Conservation (phyloP, 305 asterid genomes). For the Solanum chacoense region DNA sequence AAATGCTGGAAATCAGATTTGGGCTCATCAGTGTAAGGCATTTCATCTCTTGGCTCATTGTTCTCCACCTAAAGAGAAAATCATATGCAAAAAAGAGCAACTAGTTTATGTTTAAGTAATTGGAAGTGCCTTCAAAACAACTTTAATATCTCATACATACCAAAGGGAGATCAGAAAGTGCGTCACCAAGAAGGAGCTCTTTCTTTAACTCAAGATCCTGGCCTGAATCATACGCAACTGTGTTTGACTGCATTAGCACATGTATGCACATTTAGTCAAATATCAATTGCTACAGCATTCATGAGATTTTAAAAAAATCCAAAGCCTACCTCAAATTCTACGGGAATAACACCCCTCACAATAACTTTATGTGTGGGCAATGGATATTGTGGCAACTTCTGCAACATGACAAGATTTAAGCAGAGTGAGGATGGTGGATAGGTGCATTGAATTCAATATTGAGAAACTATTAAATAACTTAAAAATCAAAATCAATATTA, state of each 20-base stretch:
- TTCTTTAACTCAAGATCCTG: slow-evolving; percentile 4
- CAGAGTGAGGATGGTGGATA: background rate
- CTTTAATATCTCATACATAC: slow-evolving; percentile 5
- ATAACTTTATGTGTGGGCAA: slow-evolving; percentile 70
- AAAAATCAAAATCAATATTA: background rate
- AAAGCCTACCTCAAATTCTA: slow-evolving; percentile 55
- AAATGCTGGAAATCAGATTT: slow-evolving; percentile 47
- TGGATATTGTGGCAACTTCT: slow-evolving; percentile 71
- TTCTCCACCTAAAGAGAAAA: slow-evolving; percentile 42
- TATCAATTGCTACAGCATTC: background rate
- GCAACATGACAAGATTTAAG: background rate
- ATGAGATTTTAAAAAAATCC: background rate
- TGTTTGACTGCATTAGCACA: slow-evolving; percentile 28
- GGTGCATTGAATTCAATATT: background rate
- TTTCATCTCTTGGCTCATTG: slow-evolving; percentile 48
- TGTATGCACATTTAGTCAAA: background rate
- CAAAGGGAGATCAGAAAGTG: slow-evolving; percentile 70
- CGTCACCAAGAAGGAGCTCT: slow-evolving; percentile 50
- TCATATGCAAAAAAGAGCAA: background rate
- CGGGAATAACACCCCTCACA: slow-evolving; percentile 43
- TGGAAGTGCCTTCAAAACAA: slow-evolving; percentile 24
- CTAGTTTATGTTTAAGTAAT: slow-evolving; percentile 4
- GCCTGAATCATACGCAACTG: slow-evolving; percentile 48
- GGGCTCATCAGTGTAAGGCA: slow-evolving; percentile 32
- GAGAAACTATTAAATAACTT: background rate